Evolutionary conservation across 2,329 filamentous ascomycete species (phyloP), one percentile per base, ranked within the genome.

Genomic region (Botrytis sinoallii): DNA sequence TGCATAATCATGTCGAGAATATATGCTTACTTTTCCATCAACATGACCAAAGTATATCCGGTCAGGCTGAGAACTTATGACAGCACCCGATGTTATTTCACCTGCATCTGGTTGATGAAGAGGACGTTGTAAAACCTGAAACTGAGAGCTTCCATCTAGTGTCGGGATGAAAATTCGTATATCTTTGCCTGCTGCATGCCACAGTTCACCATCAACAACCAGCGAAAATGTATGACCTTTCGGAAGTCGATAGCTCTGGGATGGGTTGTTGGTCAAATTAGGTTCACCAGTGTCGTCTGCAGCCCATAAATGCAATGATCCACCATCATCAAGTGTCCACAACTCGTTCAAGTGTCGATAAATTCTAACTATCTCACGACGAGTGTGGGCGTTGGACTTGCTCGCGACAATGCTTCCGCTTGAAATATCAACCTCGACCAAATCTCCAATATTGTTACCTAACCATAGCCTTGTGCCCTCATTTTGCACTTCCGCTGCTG

Each of bases 1-100:
- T 0, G 89, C 84, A 80, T 92, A 96, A 79, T 95, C 90, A 38
- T 89, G 89, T 20, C 77, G 77, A 3, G 93, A 95, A 83, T 97
- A 98, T n/a, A 98, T 90, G 74, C 93, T 96, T 72, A 99, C 90
- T 82, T 98, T 98, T 66, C 96, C 96, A 81, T 99, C 96, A 20
- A 89, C 90, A 81, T 99, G 96, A 1, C 96, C 96, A 77, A 99
- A 92, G 82, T 94, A 97, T 1, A 97, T 91, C 75, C 91, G 90
- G 73, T 93, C 92, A 0, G 92, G 90, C 64, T 95, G 89, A 38
- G 91, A 90, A 69, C 89, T 91, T 46, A 97, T 86, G 71, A 91
- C 87, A 3, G 95, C 89, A 8, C 94, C 95, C 0, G 93, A 93
- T 1, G 93, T 97, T 22, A 99, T 90, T 75, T 98, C 95, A 22